Percentiles rank a stretch among this genome's conserved stretches.
Evolutionary conservation across 345 rosid species (phyloP).

Genomic region (Leavenworthia alabamica): DNA sequence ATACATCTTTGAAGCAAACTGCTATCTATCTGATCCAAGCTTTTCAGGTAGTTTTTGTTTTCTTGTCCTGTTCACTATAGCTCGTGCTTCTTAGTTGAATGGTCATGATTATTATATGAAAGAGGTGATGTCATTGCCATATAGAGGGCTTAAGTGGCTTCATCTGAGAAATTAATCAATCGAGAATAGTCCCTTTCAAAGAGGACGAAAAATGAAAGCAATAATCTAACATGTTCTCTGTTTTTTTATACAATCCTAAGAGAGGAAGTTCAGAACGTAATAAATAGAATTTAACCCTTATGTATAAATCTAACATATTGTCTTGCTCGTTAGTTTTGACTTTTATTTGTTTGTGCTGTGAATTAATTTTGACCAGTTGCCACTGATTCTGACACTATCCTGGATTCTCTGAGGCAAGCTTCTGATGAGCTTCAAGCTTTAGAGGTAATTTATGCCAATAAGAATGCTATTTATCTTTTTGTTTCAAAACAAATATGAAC

Average conservation of each 20-base stretch:
- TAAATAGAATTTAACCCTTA: not conserved
- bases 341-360: slow-evolving; percentile 5
- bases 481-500: not conserved
- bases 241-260: not conserved
- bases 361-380: slow-evolving; percentile 35
- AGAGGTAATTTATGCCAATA: slow-evolving; percentile 50
- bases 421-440: slow-evolving; percentile 64
- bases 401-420: slow-evolving; percentile 82
- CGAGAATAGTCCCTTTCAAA: not conserved
- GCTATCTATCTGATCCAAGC: slow-evolving; percentile 75
- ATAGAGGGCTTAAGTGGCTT: no score
- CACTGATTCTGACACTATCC: slow-evolving; percentile 51
- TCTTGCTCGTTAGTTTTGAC: slow-evolving; percentile 4
- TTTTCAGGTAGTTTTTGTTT: slow-evolving; percentile 52
- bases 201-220: not conserved
- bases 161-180: not conserved
- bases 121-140: no score
- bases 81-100: not conserved
- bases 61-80: slow-evolving; percentile 7
- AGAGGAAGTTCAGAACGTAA: not conserved
- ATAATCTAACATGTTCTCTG: not conserved
- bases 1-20: slow-evolving; percentile 80
- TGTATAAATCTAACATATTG: not conserved
- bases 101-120: not conserved
- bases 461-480: slow-evolving; percentile 3